These are phyloP conservation scores for Gossypium gossypioides DNA, from an alignment of 441 rosid species.

Conservation along the genomic window DNA sequence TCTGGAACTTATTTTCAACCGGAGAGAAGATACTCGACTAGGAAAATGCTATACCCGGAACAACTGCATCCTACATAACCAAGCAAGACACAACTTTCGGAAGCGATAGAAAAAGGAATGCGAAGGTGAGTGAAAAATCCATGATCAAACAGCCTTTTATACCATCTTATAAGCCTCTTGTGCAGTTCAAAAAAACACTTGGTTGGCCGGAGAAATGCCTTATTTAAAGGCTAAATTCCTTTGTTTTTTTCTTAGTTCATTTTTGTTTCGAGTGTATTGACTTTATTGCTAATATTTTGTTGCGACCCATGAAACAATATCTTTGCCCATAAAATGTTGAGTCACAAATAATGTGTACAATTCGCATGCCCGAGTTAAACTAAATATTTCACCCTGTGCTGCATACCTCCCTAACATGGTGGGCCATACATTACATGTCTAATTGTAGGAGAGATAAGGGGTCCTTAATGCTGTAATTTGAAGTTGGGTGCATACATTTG, in stretches of 20 bases:
- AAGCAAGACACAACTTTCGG: not conserved
- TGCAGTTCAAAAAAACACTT: conserved; percentile 15
- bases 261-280: not conserved
- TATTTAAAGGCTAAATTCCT: conserved; percentile 14
- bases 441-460: not conserved
- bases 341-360: not conserved
- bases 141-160: conserved; percentile 3
- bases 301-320: not conserved
- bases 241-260: conserved; percentile 4
- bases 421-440: not conserved
- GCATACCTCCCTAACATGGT: not conserved
- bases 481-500: not conserved
- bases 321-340: not conserved
- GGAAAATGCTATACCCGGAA: conserved; percentile 12
- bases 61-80: not conserved
- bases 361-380: not conserved
- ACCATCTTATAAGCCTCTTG: conserved; percentile 7
- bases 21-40: conserved; percentile 89
- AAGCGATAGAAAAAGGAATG: conserved; percentile 5
- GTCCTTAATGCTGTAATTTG: not conserved
- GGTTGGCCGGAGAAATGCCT: conserved; percentile 7
- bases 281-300: conserved; percentile 1
- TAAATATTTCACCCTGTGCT: not conserved
- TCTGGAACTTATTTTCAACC: conserved; percentile 91
- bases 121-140: not conserved